Evolutionary conservation across 1,284 basidiomycete species (phyloP), one percentile per base, ranked within the genome.

Genomic region (Jaminaea rosea): DNA sequence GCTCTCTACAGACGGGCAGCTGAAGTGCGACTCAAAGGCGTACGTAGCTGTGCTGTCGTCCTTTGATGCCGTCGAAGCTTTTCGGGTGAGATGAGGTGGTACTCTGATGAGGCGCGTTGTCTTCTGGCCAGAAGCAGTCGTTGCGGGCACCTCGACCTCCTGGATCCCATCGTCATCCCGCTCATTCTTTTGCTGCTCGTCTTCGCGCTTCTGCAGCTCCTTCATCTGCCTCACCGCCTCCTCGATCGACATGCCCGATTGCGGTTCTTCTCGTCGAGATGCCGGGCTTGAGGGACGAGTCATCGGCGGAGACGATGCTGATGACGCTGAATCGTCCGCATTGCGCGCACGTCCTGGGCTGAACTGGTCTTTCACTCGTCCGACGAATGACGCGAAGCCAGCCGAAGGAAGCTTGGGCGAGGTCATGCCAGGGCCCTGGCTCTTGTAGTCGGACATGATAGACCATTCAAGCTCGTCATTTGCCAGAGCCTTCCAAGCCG

Each of bases 401-500:
- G 19, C 17, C 13, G 39, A 42, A 11, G 39, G 39, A n/a, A 23
- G 7, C 7, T 23, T 17, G 4, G 39, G 39, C 13, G 39, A 42
- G 6, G 15, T 21, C 17, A 24, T 24, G 17, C 39, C 39, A 17
- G 39, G 39, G 24, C 39, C 39, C 17, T 42, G 19, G 23, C 39
- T 15, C 13, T 4, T 3, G 39, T 42, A 15, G 7, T 17, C 23
- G 13, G 9, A 32, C n/a, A 19, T 10, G 27, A 67, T 32, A 1
- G 59, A 55, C 62, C 62, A 67, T 49, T 67, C 60, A 11, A 67
- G 58, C 19, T 45, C 44, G 44, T 67, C 63, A 29, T 31, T 48
- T 41, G 32, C 50, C 17, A 67, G 51, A 21, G 63, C 63, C 45
- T 65, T 67, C 54, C 65, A 69, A 19, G 60, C 65, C 17, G 53